phyloP scores from a whole-genome alignment of 495 filamentous ascomycete species.

The Penicillium paxilli region DNA sequence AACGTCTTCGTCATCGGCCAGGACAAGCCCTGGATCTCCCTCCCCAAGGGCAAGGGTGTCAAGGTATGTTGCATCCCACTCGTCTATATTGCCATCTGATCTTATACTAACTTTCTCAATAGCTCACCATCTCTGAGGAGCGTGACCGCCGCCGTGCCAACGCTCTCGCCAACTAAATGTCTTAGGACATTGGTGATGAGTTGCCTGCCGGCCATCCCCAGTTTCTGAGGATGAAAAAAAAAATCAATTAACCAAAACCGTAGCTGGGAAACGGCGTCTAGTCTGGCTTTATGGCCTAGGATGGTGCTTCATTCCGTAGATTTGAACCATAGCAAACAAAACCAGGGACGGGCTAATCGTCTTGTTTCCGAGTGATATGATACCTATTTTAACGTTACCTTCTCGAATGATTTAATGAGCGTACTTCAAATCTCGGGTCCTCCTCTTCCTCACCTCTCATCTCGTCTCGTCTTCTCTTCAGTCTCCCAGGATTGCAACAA shows the following conservation, averaged over 20 bases:
- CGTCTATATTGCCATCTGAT: neutral
- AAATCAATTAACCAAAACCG: slow-evolving; percentile 34
- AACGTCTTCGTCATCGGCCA: slow-evolving; percentile 98
- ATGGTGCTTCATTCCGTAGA: slow-evolving; percentile 40
- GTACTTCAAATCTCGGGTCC: slow-evolving; percentile 16
- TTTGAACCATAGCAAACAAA: slow-evolving; percentile 38
- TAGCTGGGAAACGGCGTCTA: slow-evolving; percentile 40
- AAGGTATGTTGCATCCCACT: slow-evolving; percentile 57
- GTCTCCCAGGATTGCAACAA: too few species aligned
- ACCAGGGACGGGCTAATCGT: slow-evolving; percentile 22
- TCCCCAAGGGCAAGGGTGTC: slow-evolving; percentile 99
- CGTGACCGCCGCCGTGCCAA: slow-evolving; percentile 89
- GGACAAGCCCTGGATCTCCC: slow-evolving; percentile 97
- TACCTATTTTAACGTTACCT: slow-evolving; percentile 36
- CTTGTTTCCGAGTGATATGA: slow-evolving; percentile 38
- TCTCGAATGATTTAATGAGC: slow-evolving; percentile 34
- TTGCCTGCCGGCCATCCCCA: slow-evolving; percentile 14
- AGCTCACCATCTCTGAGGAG: slow-evolving; percentile 97
- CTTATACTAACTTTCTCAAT: slow-evolving; percentile 12
- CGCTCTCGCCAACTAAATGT: slow-evolving; percentile 64
- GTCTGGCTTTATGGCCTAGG: slow-evolving; percentile 43
- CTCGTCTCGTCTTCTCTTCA: neutral
- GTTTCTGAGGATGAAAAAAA: slow-evolving; percentile 20
- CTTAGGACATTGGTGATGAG: slow-evolving; percentile 29
- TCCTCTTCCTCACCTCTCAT: neutral